Evolutionary conservation across 169 alveolate species (phyloP), one percentile per base, ranked within the genome.

Genomic region (Plasmodium yoelii): DNA sequence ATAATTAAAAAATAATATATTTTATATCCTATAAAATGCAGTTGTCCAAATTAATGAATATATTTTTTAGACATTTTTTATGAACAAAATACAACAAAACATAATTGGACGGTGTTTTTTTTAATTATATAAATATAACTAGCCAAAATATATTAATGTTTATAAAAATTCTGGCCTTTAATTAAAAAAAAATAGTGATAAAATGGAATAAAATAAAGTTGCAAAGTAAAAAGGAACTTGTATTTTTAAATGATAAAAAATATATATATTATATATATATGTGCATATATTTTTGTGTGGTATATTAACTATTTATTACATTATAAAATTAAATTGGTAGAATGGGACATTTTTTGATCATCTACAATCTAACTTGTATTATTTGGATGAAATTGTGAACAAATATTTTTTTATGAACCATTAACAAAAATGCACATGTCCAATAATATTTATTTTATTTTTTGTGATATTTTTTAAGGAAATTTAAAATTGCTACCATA

Each of bases 11-110:
- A 39, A 56, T 22, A 15, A 70, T 34, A 24, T 15, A 22, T 28
- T 15, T 57, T 49, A 63, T 63, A 53, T 57, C 77, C 88, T 75
- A 75, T 53, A 63, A 75, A 75, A 75, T 75, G 68, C 88, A 75
- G 88, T 39, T 64, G 88, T 64, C 55, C 56, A 75, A 49, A 24
- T 63, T 63, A 55, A 49, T 75, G 55, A 49, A 61, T 42, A 75
- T 75, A 63, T 75, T 44, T 75, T 75, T 75, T 57, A 75, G 88
- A 75, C 75, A 64, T 64, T 44, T 63, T 49, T 19, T 63, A 53
- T 44, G 59, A 57, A 73, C 28, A 34, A 57, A 72, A 72, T 56
- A 56, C 56, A 72, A 56, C 26, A 73, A 73, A 73, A 73, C 44
- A 73, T 59, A 73, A 56, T 63, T 73, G 71, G 28, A 51, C 82